Evolutionary conservation across 1,139 yeast species (phyloP).

Genomic region (Geotrichum phurueaensis): DNA sequence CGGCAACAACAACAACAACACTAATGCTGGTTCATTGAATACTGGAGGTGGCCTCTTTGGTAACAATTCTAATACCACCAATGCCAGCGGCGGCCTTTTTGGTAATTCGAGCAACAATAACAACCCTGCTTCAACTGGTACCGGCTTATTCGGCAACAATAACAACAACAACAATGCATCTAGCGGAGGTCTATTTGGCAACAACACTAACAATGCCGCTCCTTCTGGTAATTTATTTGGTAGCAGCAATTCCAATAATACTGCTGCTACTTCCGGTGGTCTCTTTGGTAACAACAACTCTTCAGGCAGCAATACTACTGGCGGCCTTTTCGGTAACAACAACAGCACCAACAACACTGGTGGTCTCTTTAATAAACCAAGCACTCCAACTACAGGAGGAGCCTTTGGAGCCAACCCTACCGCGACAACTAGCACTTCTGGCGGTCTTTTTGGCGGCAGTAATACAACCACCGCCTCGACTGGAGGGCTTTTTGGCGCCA

Average conservation of each 20-base stretch:
- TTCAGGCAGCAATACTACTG: background rate
- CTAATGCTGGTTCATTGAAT: background rate
- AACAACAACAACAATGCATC: background rate
- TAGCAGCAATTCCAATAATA: background rate
- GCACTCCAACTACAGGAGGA: background rate
- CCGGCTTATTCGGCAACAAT: background rate
- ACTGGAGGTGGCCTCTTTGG: background rate
- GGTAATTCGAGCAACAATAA: background rate
- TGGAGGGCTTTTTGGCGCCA: conserved; percentile 12
- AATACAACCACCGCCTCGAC: conserved; percentile 12
- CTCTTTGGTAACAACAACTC: background rate
- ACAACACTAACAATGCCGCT: background rate
- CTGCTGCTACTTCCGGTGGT: background rate
- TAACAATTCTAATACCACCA: background rate
- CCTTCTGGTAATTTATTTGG: background rate
- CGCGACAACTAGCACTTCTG: conserved; percentile 22
- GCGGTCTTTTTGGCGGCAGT: conserved; percentile 26
- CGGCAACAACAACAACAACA: background rate
- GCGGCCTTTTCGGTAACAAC: background rate
- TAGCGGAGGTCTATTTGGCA: background rate
- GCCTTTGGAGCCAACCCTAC: background rate
- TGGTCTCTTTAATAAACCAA: background rate
- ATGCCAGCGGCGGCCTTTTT: background rate
- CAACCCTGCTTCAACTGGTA: background rate
- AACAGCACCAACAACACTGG: background rate